Evolutionary conservation across 371 early-diverging fungal species (phyloP).

Genomic region (Racocetra persica): DNA sequence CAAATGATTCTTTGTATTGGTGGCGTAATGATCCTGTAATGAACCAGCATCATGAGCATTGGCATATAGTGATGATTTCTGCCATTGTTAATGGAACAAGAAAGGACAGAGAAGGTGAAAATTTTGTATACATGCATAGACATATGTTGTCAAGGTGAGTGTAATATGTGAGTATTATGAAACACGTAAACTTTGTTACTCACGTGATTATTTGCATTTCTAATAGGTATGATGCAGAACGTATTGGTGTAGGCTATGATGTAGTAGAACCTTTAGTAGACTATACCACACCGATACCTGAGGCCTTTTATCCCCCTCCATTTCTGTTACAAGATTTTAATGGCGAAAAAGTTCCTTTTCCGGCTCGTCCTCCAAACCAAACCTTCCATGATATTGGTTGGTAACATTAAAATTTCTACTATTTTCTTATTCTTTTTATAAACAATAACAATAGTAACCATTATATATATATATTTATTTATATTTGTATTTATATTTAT

Average conservation of each 20-base stretch:
- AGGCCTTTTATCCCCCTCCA: constrained; percentile 10
- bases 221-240: constrained; percentile 23
- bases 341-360: not conserved
- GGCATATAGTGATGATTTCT: not conserved
- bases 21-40: constrained; percentile 31
- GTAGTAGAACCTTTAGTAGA: not conserved
- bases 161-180: not conserved
- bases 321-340: not conserved
- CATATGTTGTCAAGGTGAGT: constrained; percentile 19
- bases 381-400: constrained; percentile 16
- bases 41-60: constrained; percentile 29
- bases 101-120: constrained; percentile 33
- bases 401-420: not conserved
- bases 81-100: not conserved
- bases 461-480: not conserved
- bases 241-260: not conserved
- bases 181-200: not conserved
- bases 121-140: constrained; percentile 34
- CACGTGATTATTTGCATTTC: not conserved
- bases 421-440: not conserved
- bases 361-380: constrained; percentile 16
- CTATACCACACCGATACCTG: not conserved
- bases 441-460: not conserved
- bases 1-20: constrained; percentile 12
- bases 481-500: no score